Evolutionary conservation across 805 yeast genomes (phyloP).

Genomic region (Candida broadrunensis): DNA sequence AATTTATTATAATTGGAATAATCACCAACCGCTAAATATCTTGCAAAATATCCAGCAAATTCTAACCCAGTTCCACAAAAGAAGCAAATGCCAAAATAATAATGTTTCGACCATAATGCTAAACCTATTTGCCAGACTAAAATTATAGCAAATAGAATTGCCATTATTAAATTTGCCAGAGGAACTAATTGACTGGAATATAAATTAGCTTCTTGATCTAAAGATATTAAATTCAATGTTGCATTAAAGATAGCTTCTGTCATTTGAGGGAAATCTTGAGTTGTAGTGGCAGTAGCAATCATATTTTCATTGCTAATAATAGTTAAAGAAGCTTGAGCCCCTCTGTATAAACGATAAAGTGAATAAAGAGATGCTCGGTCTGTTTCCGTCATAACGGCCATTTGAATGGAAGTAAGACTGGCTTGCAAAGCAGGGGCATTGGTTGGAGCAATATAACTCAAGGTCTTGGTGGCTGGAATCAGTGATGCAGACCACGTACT

Average conservation of each 20-base stretch:
- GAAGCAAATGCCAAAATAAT: conserved; percentile 66
- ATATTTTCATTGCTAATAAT: conserved; percentile 21
- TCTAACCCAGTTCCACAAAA: conserved; percentile 57
- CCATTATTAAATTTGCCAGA: conserved; percentile 58
- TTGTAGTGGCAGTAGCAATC: conserved; percentile 33
- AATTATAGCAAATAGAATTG: conserved; percentile 51
- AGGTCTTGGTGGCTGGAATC: conserved; percentile 19
- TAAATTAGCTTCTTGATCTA: conserved; percentile 19
- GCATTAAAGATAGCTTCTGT: conserved; percentile 17
- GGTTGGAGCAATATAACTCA: conserved; percentile 22
- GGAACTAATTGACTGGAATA: conserved; percentile 42
- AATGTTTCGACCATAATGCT: conserved; percentile 48
- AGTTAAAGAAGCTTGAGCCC: conserved; percentile 31
- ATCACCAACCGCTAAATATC: conserved; percentile 46
- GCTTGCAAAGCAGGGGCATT: conserved; percentile 9
- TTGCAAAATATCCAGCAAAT: conserved; percentile 63
- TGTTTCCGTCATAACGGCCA: conserved; percentile 18
- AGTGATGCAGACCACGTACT: conserved; percentile 10
- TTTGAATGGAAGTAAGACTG: neutral
- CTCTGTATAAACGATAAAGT: conserved; percentile 20
- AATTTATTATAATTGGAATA: conserved; percentile 35
- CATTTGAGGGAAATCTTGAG: conserved; percentile 13
- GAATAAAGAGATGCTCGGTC: conserved; percentile 10
- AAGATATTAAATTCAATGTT: conserved; percentile 14
- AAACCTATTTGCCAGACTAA: conserved; percentile 13